These are phyloP conservation scores for Perilla frutescens DNA, from an alignment of 257 asterid species.

Conservation along the genomic window DNA sequence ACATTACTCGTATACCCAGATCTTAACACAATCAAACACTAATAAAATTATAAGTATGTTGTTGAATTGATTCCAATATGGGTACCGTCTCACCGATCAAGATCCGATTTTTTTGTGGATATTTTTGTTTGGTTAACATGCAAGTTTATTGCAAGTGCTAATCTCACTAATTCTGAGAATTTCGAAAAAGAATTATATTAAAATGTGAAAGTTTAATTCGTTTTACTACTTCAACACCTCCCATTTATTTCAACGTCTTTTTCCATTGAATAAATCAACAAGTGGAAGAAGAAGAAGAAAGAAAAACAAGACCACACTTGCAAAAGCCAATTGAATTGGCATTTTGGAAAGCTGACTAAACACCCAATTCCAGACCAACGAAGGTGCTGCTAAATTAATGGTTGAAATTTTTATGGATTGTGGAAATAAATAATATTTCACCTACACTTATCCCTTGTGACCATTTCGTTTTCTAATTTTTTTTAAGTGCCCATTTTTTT, in stretches of 20 bases:
- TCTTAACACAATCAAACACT: no score
- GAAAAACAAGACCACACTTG: neutral
- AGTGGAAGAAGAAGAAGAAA: constrained; percentile 17
- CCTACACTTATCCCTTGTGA: constrained; percentile 26
- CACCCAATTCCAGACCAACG: constrained; percentile 20
- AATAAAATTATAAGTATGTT: no score
- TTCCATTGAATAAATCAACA: constrained; percentile 20
- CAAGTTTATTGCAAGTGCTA: no score
- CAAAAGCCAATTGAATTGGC: constrained; percentile 20
- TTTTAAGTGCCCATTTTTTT: constrained; percentile 29
- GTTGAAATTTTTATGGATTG: constrained; percentile 7
- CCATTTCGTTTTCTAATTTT: constrained; percentile 10
- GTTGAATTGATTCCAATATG: no score
- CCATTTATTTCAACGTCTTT: constrained; percentile 12
- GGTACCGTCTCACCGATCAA: no score
- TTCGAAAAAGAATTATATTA: no score
- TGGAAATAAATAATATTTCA: constrained; percentile 25
- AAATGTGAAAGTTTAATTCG: no score
- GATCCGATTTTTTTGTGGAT: no score
- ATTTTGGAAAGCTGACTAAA: constrained; percentile 25
- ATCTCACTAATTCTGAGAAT: no score
- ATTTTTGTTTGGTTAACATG: no score
- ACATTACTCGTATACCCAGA: no score
- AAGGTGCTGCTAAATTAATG: constrained; percentile 23
- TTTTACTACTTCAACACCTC: no score